phyloP scores from a whole-genome alignment of 1,139 yeast species.

The Geotrichum phurueaensis region DNA sequence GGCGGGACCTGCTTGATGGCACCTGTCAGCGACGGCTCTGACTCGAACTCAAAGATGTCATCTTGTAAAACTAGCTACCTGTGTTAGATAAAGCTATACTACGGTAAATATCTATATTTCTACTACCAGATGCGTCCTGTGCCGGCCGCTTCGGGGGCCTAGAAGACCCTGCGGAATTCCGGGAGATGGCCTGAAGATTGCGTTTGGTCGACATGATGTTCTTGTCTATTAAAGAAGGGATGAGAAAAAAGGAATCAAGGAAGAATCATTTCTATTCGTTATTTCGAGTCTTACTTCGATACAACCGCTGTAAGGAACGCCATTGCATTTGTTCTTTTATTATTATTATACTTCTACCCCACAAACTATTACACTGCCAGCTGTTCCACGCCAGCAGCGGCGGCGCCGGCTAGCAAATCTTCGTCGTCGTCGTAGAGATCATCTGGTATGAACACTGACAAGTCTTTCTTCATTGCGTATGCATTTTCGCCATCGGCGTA shows the following conservation, averaged over 20 bases:
- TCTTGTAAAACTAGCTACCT: background rate
- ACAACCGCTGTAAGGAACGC: background rate
- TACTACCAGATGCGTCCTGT: background rate
- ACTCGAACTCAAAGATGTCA: constrained; percentile 3
- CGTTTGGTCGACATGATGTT: background rate
- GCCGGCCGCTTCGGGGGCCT: background rate
- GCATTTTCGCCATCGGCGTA: constrained; percentile 99
- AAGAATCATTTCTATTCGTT: background rate
- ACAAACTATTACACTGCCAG: constrained; percentile 1
- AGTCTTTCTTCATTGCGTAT: constrained; percentile 68
- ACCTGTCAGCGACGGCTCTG: constrained; percentile 7
- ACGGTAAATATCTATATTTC: background rate
- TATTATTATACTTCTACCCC: too few relatives aligned
- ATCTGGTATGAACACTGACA: constrained; percentile 21
- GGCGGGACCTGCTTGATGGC: background rate
- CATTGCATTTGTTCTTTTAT: background rate
- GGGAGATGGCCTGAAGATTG: background rate
- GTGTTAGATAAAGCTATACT: background rate
- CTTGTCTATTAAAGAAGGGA: background rate
- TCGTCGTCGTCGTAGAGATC: constrained; percentile 29
- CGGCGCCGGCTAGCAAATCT: constrained; percentile 27
- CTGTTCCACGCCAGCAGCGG: constrained; percentile 17
- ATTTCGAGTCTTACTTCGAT: background rate
- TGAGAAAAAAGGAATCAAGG: background rate
- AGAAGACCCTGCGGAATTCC: background rate